Conservation (phyloP, 495 filamentous ascomycete species). For the Cercophora scortea region DNA sequence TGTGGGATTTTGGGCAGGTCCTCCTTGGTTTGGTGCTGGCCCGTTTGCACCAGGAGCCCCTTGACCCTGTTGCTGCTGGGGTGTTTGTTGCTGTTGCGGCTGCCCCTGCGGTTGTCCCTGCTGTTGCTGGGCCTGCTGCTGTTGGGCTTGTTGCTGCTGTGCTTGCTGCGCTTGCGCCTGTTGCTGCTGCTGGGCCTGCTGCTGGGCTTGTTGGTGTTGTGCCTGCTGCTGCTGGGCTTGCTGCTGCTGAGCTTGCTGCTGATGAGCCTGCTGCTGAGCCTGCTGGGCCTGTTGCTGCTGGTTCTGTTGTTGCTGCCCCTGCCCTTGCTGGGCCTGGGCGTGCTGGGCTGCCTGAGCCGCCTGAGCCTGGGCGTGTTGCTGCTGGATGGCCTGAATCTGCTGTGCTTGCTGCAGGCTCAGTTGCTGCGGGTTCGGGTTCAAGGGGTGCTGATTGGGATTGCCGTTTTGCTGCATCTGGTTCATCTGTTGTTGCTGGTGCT, state of each 20-base stretch:
- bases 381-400: conserved; percentile 27
- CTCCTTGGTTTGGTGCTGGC: conserved; percentile 21
- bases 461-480: conserved; percentile 35
- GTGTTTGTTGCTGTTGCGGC: conserved; percentile 28
- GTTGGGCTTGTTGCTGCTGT: conserved; percentile 44
- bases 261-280: conserved; percentile 26
- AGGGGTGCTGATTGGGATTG: conserved; percentile 33
- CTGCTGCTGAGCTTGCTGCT: conserved; percentile 18
- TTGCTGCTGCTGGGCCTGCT: conserved; percentile 22
- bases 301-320: conserved; percentile 28
- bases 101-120: conserved; percentile 30
- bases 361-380: conserved; percentile 23
- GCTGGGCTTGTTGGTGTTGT: conserved; percentile 35
- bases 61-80: conserved; percentile 36
- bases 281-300: conserved; percentile 42
- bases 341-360: conserved; percentile 25
- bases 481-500: conserved; percentile 34
- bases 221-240: conserved; percentile 42
- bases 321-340: conserved; percentile 41
- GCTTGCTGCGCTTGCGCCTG: conserved; percentile 29
- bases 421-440: conserved; percentile 32
- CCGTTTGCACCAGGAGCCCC: conserved; percentile 16
- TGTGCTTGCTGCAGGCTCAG: conserved; percentile 31
- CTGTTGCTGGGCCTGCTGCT: conserved; percentile 41
- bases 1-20: conserved; percentile 19